phyloP scores from a whole-genome alignment of 2,329 filamentous ascomycete genomes.

The Aspergillus sp. region DNA sequence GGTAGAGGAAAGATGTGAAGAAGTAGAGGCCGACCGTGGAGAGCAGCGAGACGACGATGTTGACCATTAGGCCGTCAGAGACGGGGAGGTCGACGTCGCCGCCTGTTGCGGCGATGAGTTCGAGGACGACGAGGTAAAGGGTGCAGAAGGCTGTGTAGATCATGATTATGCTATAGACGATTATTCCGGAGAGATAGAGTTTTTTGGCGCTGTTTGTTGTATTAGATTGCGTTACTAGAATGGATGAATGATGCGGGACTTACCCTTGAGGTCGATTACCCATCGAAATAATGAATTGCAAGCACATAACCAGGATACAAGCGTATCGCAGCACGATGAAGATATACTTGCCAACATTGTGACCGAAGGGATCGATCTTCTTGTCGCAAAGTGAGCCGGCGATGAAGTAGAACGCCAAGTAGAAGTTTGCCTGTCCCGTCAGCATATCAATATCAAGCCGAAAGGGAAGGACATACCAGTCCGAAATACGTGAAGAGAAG shows the following conservation, averaged over 20 bases:
- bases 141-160: slow-evolving; percentile 84
- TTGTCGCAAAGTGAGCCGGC: slow-evolving; percentile 79
- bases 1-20: slow-evolving; percentile 89
- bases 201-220: slow-evolving; percentile 57
- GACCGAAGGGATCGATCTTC: slow-evolving; percentile 80
- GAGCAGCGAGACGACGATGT: slow-evolving; percentile 81
- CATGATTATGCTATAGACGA: slow-evolving; percentile 93
- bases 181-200: slow-evolving; percentile 80
- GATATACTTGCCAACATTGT: slow-evolving; percentile 74
- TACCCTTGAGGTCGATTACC: slow-evolving; percentile 89
- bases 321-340: slow-evolving; percentile 81
- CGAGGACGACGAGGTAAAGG: slow-evolving; percentile 80
- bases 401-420: slow-evolving; percentile 97
- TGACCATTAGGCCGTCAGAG: slow-evolving; percentile 87
- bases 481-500: slow-evolving; percentile 97
- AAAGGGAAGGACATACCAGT: slow-evolving; percentile 42
- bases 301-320: slow-evolving; percentile 78
- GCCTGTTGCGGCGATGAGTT: slow-evolving; percentile 53
- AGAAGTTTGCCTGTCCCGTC: slow-evolving; percentile 71
- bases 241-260: background rate
- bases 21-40: slow-evolving; percentile 93
- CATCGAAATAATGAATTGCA: slow-evolving; percentile 93
- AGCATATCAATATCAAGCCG: slow-evolving; percentile 4
- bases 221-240: too few relatives aligned
- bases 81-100: slow-evolving; percentile 47